Conservation (phyloP, 768 basidiomycete species). For the Leccinum variicolor region DNA sequence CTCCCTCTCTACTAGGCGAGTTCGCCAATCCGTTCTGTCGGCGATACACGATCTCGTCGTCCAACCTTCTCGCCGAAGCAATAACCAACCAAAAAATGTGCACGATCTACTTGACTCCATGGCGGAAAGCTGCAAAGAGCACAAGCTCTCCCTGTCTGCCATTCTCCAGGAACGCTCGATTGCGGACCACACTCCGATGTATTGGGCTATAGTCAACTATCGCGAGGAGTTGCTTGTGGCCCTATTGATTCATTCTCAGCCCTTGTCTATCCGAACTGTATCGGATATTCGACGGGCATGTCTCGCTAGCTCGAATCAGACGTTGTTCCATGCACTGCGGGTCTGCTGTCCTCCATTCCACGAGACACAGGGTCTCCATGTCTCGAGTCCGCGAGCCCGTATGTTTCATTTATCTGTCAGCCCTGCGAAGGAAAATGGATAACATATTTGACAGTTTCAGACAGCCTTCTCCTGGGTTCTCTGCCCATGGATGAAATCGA, state of each 20-base stretch:
- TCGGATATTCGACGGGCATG: slow-evolving; percentile 69
- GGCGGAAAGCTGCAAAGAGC: slow-evolving; percentile 50
- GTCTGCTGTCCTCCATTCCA: slow-evolving; percentile 22
- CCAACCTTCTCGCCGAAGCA: slow-evolving; percentile 1
- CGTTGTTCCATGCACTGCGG: slow-evolving; percentile 28
- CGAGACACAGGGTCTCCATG: slow-evolving; percentile 17
- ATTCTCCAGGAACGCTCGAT: slow-evolving; percentile 26
- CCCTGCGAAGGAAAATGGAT: background rate
- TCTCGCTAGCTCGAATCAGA: slow-evolving; percentile 34
- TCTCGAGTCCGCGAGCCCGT: slow-evolving; percentile 15
- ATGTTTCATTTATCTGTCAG: slow-evolving; percentile 17
- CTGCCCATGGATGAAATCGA: slow-evolving; percentile 50
- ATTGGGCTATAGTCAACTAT: slow-evolving; percentile 36
- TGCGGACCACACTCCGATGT: slow-evolving; percentile 28
- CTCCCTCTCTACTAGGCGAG: slow-evolving; percentile 38
- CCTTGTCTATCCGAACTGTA: slow-evolving; percentile 40
- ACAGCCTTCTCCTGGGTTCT: slow-evolving; percentile 32
- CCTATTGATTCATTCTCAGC: slow-evolving; percentile 49
- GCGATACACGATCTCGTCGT: slow-evolving; percentile 52
- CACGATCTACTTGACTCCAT: slow-evolving; percentile 54
- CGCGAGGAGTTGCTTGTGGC: slow-evolving; percentile 41
- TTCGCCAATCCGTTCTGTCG: slow-evolving; percentile 48
- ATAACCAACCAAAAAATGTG: slow-evolving; percentile 11
- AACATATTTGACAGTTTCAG: slow-evolving; percentile 29
- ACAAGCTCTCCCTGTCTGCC: slow-evolving; percentile 39